These are phyloP conservation scores for Mycena sp. DNA, from an alignment of 1,284 basidiomycete genomes.

Conservation along the genomic window DNA sequence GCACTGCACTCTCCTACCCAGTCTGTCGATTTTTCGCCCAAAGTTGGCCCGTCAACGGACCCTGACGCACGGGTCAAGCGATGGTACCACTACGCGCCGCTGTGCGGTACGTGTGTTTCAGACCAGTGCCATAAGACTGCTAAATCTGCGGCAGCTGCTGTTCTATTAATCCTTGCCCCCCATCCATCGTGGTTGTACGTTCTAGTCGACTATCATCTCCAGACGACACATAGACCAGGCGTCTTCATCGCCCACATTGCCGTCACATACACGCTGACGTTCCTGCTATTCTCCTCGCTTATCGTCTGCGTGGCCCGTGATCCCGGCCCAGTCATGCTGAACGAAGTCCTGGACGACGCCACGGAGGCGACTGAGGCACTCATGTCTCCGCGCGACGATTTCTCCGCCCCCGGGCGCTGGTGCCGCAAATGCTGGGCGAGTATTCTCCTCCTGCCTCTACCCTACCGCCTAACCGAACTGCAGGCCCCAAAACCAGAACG, in stretches of 20 bases:
- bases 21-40: conserved; percentile 26
- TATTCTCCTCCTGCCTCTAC: not conserved
- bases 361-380: conserved; percentile 56
- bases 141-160: conserved; percentile 51
- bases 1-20: conserved; percentile 16
- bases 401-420: conserved; percentile 68
- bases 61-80: conserved; percentile 47
- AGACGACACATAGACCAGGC: conserved; percentile 56
- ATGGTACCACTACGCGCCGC: conserved; percentile 69
- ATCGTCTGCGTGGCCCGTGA: conserved; percentile 76
- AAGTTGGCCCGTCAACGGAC: conserved; percentile 34
- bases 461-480: not conserved
- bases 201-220: conserved; percentile 71
- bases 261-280: conserved; percentile 68
- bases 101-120: conserved; percentile 54
- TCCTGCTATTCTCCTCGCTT: conserved; percentile 74
- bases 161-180: conserved; percentile 70
- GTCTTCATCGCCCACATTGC: conserved; percentile 63
- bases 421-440: conserved; percentile 75
- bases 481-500: conserved; percentile 82
- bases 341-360: conserved; percentile 36
- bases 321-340: conserved; percentile 68
- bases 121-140: not conserved
- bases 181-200: conserved; percentile 77
- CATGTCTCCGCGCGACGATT: conserved; percentile 66